phyloP scores from a whole-genome alignment of 192 early-diverging fungal genomes.

The Pecoramyces ruminantium region DNA sequence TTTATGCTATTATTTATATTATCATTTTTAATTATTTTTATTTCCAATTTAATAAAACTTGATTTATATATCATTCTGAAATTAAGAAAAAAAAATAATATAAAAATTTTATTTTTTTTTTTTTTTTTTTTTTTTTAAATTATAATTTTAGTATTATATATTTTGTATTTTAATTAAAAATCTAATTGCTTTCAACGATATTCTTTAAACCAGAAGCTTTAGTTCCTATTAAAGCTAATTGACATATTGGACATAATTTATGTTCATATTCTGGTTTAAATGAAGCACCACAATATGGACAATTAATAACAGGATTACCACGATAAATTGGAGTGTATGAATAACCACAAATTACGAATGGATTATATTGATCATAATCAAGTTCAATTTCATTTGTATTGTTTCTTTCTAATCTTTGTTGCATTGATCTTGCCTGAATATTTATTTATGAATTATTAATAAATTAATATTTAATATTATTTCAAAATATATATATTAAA shows the following conservation, averaged over 20 bases:
- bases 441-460: background rate
- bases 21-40: background rate
- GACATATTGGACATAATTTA: conserved; percentile 70
- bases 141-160: too few species aligned
- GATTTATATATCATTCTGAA: background rate
- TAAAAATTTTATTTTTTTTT: too few species aligned
- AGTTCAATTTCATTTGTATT: conserved; percentile 63
- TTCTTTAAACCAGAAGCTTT: conserved; percentile 52
- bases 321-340: conserved; percentile 81
- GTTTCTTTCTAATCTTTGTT: conserved; percentile 16
- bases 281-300: conserved; percentile 74
- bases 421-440: conserved; percentile 7
- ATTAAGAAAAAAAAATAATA: background rate
- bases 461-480: too few species aligned
- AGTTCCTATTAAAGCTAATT: conserved; percentile 66
- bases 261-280: conserved; percentile 72
- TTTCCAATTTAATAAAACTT: background rate
- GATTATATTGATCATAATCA: conserved; percentile 91
- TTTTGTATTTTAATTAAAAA: background rate
- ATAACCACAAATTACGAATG: conserved; percentile 72
- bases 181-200: conserved; percentile 1
- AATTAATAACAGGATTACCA: conserved; percentile 58
- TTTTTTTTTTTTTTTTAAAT: too few species aligned
- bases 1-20: background rate
- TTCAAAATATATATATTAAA: too few species aligned